Percentiles rank a stretch among this genome's conserved stretches.
These are phyloP conservation scores for Rhizoctonia solani DNA, from an alignment of 1,284 basidiomycete genomes.

Conservation along the genomic window DNA sequence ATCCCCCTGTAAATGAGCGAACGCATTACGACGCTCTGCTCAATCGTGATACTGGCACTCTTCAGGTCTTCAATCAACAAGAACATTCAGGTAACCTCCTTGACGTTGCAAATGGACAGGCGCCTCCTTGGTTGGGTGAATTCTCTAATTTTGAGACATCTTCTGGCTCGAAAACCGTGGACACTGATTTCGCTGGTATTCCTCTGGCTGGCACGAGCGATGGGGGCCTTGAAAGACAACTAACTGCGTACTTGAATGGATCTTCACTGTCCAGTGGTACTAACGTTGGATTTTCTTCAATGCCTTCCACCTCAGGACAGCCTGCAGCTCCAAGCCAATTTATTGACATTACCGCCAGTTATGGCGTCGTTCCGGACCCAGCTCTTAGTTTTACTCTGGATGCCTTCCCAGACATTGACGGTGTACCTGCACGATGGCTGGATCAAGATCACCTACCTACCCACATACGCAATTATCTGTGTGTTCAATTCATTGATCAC, in stretches of 20 bases:
- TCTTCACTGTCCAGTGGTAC: conserved; percentile 14
- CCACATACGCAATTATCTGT: conserved; percentile 70
- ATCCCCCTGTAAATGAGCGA: conserved; percentile 33
- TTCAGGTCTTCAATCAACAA: conserved; percentile 25
- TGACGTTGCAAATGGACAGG: conserved; percentile 17
- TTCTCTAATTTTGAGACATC: conserved; percentile 6
- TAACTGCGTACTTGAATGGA: conserved; percentile 21
- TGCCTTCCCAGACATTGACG: conserved; percentile 5
- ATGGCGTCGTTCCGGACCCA: conserved; percentile 22
- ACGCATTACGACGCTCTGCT: conserved; percentile 25
- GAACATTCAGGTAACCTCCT: conserved; percentile 9
- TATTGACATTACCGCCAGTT: conserved; percentile 31
- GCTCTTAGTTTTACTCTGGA: conserved; percentile 31
- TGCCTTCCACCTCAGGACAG: not conserved
- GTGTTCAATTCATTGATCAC: conserved; percentile 41
- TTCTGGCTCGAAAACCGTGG: not conserved
- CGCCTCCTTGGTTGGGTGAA: conserved; percentile 13
- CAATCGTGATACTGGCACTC: conserved; percentile 19
- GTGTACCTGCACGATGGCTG: conserved; percentile 42
- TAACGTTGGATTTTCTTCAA: conserved; percentile 22
- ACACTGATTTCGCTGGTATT: not conserved
- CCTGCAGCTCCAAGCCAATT: conserved; percentile 18
- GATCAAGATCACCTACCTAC: conserved; percentile 58
- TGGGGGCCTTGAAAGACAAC: not conserved
- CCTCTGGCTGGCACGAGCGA: conserved; percentile 8